These are phyloP conservation scores for Pelargonium citronellum DNA, from an alignment of 441 rosid species.

Conservation along the genomic window DNA sequence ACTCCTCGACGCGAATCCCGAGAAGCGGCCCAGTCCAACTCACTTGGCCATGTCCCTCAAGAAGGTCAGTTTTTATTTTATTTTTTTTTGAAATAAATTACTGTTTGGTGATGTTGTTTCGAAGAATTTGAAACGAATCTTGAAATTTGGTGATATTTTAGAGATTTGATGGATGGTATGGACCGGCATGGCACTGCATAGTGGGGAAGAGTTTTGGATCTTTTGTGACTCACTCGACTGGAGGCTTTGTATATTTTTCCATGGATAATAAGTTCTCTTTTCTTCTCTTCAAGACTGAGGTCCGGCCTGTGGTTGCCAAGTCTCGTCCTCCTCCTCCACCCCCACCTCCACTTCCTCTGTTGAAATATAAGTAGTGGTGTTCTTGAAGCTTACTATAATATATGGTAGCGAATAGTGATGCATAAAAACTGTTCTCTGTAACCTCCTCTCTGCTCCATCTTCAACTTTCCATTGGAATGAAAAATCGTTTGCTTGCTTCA, in stretches of 20 bases:
- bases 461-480: too few relatives aligned
- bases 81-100: too few relatives aligned
- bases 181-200: slow-evolving; percentile 77
- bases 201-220: slow-evolving; percentile 72
- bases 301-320: slow-evolving; percentile 30
- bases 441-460: background rate
- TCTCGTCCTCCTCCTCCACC: slow-evolving; percentile 14
- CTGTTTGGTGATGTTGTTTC: background rate
- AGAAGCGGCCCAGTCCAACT: slow-evolving; percentile 29
- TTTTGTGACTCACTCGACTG: slow-evolving; percentile 62
- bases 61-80: slow-evolving; percentile 27
- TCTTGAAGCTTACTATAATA: too few relatives aligned
- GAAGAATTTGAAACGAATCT: background rate
- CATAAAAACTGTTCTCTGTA: background rate
- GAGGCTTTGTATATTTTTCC: slow-evolving; percentile 67
- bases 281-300: slow-evolving; percentile 69
- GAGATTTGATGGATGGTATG: slow-evolving; percentile 62
- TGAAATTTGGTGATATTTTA: slow-evolving; percentile 18
- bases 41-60: slow-evolving; percentile 43
- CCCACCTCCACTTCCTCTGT: background rate
- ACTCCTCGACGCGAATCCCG: slow-evolving; percentile 30
- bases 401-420: background rate
- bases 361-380: background rate
- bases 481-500: too few relatives aligned
- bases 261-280: slow-evolving; percentile 44